These are phyloP conservation scores for Didymella pinodella DNA, from an alignment of 2,329 filamentous ascomycete species.

Conservation along the genomic window DNA sequence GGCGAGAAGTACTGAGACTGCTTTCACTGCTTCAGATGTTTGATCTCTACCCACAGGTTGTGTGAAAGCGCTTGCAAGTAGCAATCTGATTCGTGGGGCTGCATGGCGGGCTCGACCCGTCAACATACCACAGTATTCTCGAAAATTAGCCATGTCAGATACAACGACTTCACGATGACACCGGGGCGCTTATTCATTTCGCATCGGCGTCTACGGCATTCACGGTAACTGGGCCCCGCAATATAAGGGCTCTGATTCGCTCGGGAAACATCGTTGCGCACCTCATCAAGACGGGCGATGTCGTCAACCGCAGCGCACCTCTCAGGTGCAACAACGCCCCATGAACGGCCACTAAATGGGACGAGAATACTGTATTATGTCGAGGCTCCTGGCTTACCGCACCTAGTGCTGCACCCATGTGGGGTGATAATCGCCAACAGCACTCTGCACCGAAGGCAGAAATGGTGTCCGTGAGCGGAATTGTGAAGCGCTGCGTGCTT, in stretches of 20 bases:
- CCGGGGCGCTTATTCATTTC: background rate
- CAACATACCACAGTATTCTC: too few species aligned
- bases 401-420: constrained; percentile 7
- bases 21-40: too few species aligned
- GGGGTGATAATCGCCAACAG: background rate
- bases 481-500: constrained; percentile 11
- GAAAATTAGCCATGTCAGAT: too few species aligned
- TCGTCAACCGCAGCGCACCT: constrained; percentile 18
- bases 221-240: background rate
- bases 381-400: constrained; percentile 5
- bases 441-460: constrained; percentile 3
- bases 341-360: constrained; percentile 6
- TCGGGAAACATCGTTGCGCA: constrained; percentile 9
- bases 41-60: too few species aligned
- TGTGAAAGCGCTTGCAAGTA: too few species aligned
- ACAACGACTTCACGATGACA: background rate
- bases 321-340: constrained; percentile 3
- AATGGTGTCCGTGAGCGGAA: background rate
- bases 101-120: too few species aligned
- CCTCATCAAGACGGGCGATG: constrained; percentile 19
- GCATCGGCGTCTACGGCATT: constrained; percentile 7
- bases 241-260: background rate
- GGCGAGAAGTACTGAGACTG: too few species aligned
- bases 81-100: too few species aligned
- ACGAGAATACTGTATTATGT: background rate